Evolutionary conservation across 306 rosid species (phyloP).

Genomic region (Boehmeria nivea): DNA sequence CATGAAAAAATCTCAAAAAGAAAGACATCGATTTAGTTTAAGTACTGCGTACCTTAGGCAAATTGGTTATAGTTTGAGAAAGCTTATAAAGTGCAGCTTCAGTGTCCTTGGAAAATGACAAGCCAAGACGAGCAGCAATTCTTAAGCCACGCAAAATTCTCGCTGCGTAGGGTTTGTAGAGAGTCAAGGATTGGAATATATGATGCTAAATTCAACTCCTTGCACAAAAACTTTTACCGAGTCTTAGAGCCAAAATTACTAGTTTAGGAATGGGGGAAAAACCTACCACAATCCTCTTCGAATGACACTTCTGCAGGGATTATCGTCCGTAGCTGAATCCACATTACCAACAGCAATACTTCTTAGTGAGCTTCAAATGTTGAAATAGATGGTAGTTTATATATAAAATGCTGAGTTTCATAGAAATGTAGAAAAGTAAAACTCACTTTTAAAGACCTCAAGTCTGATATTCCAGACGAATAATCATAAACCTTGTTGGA

Average conservation of each 20-base stretch:
- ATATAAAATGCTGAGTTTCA: slow-evolving; percentile 1
- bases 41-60: slow-evolving; percentile 40
- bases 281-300: slow-evolving; percentile 85
- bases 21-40: too few relatives aligned
- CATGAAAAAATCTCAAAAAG: too few relatives aligned
- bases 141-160: slow-evolving; percentile 91
- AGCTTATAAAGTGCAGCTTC: slow-evolving; percentile 32
- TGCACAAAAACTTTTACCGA: too few relatives aligned
- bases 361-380: slow-evolving; percentile 1
- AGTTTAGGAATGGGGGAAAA: slow-evolving; percentile 6
- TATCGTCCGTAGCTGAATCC: slow-evolving; percentile 40
- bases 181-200: slow-evolving; percentile 20
- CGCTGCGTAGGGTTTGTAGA: slow-evolving; percentile 40
- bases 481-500: slow-evolving; percentile 39
- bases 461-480: slow-evolving; percentile 38
- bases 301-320: slow-evolving; percentile 75
- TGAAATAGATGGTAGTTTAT: not conserved
- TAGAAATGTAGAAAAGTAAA: not conserved
- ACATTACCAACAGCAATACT: slow-evolving; percentile 18
- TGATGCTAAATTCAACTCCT: slow-evolving; percentile 18
- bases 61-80: slow-evolving; percentile 29
- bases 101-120: slow-evolving; percentile 60
- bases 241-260: slow-evolving; percentile 1
- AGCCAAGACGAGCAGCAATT: slow-evolving; percentile 91
- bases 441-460: slow-evolving; percentile 41